Evolutionary conservation across 257 asterid genomes (phyloP).

Genomic region (Cruciata laevipes): DNA sequence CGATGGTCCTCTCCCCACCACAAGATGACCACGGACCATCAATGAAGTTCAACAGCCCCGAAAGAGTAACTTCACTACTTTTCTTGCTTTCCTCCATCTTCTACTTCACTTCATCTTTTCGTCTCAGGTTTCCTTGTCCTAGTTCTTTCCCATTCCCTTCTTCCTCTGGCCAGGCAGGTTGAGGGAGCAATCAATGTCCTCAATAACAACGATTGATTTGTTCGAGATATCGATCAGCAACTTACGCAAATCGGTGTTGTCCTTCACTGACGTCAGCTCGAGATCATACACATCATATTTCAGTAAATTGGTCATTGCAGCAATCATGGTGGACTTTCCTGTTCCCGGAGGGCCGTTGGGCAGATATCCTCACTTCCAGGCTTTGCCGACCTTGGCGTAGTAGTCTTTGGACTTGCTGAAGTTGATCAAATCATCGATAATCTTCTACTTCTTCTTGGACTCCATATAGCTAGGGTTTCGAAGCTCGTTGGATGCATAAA

Average conservation of each 20-base stretch:
- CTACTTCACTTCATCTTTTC: not conserved
- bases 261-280: constrained; percentile 17
- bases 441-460: too few relatives aligned
- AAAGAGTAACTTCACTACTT: not conserved
- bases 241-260: constrained; percentile 13
- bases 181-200: not conserved
- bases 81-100: not conserved
- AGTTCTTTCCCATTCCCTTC: not conserved
- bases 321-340: constrained; percentile 18
- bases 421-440: too few relatives aligned
- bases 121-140: too few relatives aligned
- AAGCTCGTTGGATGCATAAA: not conserved
- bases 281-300: constrained; percentile 20
- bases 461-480: not conserved
- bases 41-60: not conserved
- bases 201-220: not conserved
- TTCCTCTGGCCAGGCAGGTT: not conserved
- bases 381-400: constrained; percentile 23
- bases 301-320: constrained; percentile 18
- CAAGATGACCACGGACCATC: constrained; percentile 3
- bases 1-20: not conserved
- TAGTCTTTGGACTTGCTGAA: constrained; percentile 26
- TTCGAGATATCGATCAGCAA: constrained; percentile 13
- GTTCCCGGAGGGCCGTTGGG: constrained; percentile 22
- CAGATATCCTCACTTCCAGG: not conserved